A percentile compares a stretch with the other conserved stretches of the same genome.
These are phyloP conservation scores for Fusarium caatingaense DNA, from an alignment of 2,329 filamentous ascomycete species.

Conservation along the genomic window DNA sequence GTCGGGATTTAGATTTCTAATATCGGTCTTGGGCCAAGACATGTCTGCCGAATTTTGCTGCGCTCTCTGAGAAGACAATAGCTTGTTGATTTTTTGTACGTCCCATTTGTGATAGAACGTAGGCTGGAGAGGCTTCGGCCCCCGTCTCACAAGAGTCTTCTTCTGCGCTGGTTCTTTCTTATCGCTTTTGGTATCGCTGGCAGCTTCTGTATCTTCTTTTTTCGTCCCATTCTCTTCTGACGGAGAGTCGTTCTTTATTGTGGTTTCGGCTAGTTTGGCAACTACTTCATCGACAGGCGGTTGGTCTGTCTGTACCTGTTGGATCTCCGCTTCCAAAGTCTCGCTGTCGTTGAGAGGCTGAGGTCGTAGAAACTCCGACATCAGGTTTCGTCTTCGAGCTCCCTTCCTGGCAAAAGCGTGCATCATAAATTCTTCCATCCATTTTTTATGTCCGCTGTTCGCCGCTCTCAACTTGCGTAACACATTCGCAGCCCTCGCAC, in stretches of 20 bases:
- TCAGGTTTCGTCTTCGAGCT: constrained; percentile 61
- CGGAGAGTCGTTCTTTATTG: background rate
- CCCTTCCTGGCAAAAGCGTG: constrained; percentile 66
- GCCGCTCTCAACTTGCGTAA: constrained; percentile 64
- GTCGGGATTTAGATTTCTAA: constrained; percentile 52
- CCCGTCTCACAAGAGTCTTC: background rate
- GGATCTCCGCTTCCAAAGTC: constrained; percentile 53
- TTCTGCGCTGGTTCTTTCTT: background rate
- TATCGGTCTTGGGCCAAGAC: constrained; percentile 42
- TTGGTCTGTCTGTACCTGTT: constrained; percentile 5
- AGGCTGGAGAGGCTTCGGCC: constrained; percentile 31
- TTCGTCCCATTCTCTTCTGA: background rate
- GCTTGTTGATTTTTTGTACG: constrained; percentile 55
- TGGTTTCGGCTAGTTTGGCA: background rate
- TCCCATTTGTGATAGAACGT: constrained; percentile 63
- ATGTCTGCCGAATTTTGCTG: constrained; percentile 45
- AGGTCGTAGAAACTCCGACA: constrained; percentile 53
- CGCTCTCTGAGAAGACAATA: constrained; percentile 57
- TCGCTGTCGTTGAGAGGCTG: constrained; percentile 55
- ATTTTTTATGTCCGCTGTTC: constrained; percentile 60
- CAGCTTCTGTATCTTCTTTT: background rate
- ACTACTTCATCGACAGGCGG: background rate
- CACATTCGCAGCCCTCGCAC: constrained; percentile 56
- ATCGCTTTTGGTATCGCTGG: background rate
- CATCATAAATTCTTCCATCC: constrained; percentile 61